phyloP scores from a whole-genome alignment of 768 basidiomycete species.

The Termitomyces sp. region DNA sequence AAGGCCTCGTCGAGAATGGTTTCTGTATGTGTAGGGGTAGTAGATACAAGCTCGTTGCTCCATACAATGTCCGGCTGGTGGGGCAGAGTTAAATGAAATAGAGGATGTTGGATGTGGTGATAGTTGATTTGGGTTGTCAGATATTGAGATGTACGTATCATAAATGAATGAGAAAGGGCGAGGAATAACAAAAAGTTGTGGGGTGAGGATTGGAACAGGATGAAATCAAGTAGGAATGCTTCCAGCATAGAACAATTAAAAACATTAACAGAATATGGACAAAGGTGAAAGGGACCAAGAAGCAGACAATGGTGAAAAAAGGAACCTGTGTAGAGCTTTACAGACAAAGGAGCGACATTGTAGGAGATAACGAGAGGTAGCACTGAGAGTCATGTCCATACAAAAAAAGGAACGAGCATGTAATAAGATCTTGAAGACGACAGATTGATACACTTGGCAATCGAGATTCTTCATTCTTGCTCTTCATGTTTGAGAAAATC shows the following conservation, averaged over 20 bases:
- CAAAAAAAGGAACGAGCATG: not conserved
- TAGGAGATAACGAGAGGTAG: not conserved
- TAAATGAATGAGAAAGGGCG: not conserved
- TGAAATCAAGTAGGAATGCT: not conserved
- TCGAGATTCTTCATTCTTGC: not conserved
- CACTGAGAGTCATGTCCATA: not conserved
- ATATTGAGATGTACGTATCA: not conserved
- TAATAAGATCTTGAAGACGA: slow-evolving; percentile 3
- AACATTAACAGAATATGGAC: not conserved
- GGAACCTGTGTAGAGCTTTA: not conserved
- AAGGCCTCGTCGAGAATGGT: not conserved
- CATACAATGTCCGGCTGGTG: not conserved
- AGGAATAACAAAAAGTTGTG: not conserved
- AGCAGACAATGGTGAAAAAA: not conserved
- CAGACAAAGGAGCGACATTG: not conserved
- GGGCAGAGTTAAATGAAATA: not conserved
- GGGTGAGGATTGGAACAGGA: not conserved
- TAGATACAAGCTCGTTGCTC: not conserved
- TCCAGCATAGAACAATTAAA: not conserved
- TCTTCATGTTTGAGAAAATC: not conserved
- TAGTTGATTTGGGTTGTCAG: not conserved
- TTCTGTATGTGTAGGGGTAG: not conserved
- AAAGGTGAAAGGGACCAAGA: not conserved
- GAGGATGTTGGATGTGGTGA: not conserved
- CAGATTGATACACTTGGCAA: slow-evolving; percentile 9